Evolutionary conservation across 164 flowering plant species (phyloP), one percentile per base, ranked within the genome.

Genomic region (Pachysandra terminalis): DNA sequence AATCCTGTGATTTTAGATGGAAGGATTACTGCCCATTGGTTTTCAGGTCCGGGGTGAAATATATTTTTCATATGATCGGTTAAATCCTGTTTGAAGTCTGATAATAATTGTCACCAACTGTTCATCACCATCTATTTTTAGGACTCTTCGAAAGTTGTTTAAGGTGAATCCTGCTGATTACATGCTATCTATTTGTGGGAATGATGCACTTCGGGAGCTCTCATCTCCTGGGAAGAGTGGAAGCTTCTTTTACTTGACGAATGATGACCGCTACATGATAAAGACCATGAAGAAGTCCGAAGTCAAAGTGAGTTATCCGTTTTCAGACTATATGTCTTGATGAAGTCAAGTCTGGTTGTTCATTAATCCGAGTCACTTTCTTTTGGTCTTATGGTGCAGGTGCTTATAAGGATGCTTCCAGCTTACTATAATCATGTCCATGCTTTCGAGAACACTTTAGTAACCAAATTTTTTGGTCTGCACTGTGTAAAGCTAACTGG

Each of bases 211-310:
- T 57, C 77, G 96, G 48, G 99, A 95, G 81, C 89, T 92, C 40
- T 90, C 97, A 9, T 92, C 99, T 35, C 97, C 97, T 14, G 99
- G 99, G n/a, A 95, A 95, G 71, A 90, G 97, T 78, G 98, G 98
- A 68, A 92, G 93, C 79, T 88, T 92, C 80, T 92, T 92, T 69
- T 92, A 92, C 82, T 72, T 92, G 65, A 90, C 96, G 24, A 69
- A 87, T 67, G 97, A 92, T 80, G 97, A 91, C 57, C 80, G 81
- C 23, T 92, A 90, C 78, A 88, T 90, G 91, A 90, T 92, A 53
- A 90, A 91, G 78, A 91, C 97, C 19, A 79, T 90, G 83, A 91
- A 84, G 81, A 91, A 90, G 73, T 79, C 97, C 2, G 97, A 91
- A 86, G 87, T 81, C 32, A 91, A 91, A 74, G 95, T 89, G 54